phyloP scores from a whole-genome alignment of 208 protist genomes.

The Crithidia brevicula region DNA sequence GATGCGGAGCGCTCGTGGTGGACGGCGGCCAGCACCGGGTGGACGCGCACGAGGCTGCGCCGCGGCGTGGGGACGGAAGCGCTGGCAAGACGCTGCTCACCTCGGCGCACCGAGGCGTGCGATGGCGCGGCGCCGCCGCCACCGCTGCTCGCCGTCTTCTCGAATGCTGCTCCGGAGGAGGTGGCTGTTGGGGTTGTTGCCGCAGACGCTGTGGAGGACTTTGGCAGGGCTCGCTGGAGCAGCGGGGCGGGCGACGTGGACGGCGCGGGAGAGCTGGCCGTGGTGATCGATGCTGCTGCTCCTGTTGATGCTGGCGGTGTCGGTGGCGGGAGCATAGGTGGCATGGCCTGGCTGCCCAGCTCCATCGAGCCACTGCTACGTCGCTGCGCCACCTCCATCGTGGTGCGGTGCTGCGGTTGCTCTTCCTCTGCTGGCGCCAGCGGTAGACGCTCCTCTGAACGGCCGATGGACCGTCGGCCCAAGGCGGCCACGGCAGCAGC shows the following conservation, averaged over 20 bases:
- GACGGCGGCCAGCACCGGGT: neutral
- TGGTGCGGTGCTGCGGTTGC: conserved; percentile 21
- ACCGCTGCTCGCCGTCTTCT: neutral
- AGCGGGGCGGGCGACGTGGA: no score
- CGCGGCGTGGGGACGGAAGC: conserved; percentile 2
- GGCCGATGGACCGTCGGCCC: neutral
- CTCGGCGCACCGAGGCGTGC: conserved; percentile 18
- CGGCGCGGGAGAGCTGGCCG: no score
- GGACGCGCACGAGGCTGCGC: conserved; percentile 15
- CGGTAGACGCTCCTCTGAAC: conserved; percentile 15
- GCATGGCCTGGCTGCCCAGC: neutral
- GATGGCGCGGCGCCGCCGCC: neutral
- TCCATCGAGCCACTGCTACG: conserved; percentile 6
- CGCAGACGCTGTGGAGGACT: neutral
- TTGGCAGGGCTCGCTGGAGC: neutral
- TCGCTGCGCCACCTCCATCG: conserved; percentile 13
- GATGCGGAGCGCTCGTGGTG: conserved; percentile 9
- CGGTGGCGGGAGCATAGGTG: neutral
- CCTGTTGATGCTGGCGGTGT: neutral
- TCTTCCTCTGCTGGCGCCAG: conserved; percentile 8
- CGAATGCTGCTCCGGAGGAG: no score
- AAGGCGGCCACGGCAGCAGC: neutral
- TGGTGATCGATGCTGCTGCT: neutral
- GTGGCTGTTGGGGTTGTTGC: neutral
- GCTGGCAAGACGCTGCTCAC: conserved; percentile 27